Evolutionary conservation across 164 flowering plant species (phyloP), one percentile per base, ranked within the genome.

Genomic region (Piper longum): DNA sequence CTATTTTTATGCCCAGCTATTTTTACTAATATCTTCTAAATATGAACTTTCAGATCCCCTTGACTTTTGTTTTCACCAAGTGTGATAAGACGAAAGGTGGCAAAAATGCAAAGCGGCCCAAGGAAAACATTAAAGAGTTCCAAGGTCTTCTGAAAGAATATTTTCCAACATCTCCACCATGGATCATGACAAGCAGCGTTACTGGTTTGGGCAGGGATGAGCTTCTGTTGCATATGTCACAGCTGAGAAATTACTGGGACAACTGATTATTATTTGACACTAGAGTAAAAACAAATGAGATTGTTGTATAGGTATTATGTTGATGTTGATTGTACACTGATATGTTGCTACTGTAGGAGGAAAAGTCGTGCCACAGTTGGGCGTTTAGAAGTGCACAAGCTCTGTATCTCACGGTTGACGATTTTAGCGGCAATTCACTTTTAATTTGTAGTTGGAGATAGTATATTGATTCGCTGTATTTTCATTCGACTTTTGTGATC

Each of bases 181-280:
- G 98, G 98, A 90, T 93, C 82, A 90, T 93, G 97, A 89, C 98
- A 3, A 86, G 98, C 76, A 85, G 98, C 61, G 78, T 84, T 61
- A 83, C 90, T 36, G 92, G 92, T 61, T 74, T 93, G 70, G 98
- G 98, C 65, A 85, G 98, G 65, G 88, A 88, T 65, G 96, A 88
- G 67, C 96, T 93, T 65, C 96, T 90, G 54, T 80, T 82, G 18
- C 96, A 90, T 45, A 83, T 88, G 92, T 93, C 98, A 39, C 97
- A 92, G 76, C 79, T 92, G 16, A 77, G 96, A 69, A 89, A 92
- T 80, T 89, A 85, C 69, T 92, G 98, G 98, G 92, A 93, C 71
- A 83, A 78, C 56, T 81, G 79, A n/a, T 45, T 16, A 4, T 5
- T n/a, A 13, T 2, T 26, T n/a, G 13, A 17, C 59, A 19, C 40